Conservation (phyloP, 257 asterid species). For the Ligustrum vulgare region DNA sequence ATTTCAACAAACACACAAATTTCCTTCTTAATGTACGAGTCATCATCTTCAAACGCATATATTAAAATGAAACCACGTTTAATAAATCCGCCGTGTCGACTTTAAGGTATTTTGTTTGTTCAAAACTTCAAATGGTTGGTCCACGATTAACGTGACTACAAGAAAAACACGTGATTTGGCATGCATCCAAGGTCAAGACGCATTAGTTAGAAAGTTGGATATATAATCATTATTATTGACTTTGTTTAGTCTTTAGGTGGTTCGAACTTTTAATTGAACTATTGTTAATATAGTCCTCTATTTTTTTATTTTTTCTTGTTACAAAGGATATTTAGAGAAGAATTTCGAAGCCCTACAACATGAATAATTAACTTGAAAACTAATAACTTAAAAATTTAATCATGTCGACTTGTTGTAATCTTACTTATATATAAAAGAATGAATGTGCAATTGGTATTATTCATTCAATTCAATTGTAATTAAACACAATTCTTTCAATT, state of each 20-base stretch:
- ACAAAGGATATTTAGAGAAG: not conserved
- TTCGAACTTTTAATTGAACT: not conserved
- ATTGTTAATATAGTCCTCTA: not conserved
- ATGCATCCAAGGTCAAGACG: constrained; percentile 18
- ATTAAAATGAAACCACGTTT: too few species aligned
- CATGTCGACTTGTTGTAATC: constrained; percentile 23
- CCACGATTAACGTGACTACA: not conserved
- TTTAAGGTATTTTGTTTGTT: not conserved
- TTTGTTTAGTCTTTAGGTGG: not conserved
- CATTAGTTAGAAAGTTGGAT: not conserved
- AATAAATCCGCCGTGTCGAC: too few species aligned
- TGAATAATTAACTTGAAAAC: constrained; percentile 8
- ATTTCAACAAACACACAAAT: too few species aligned
- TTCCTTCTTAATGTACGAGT: too few species aligned
- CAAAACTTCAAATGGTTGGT: constrained; percentile 8
- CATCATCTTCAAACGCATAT: too few species aligned
- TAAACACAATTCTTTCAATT: too few species aligned
- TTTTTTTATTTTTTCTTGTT: not conserved
- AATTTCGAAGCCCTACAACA: constrained; percentile 15
- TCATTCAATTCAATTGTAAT: too few species aligned
- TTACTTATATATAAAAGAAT: too few species aligned
- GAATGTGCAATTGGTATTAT: too few species aligned
- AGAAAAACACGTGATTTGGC: constrained; percentile 17
- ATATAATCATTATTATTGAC: not conserved
- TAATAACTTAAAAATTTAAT: not conserved